Percentiles rank a stretch among this genome's conserved stretches.
Evolutionary conservation across 108 stramenopile species (phyloP).

Genomic region (Nannochloropsis oceanica): DNA sequence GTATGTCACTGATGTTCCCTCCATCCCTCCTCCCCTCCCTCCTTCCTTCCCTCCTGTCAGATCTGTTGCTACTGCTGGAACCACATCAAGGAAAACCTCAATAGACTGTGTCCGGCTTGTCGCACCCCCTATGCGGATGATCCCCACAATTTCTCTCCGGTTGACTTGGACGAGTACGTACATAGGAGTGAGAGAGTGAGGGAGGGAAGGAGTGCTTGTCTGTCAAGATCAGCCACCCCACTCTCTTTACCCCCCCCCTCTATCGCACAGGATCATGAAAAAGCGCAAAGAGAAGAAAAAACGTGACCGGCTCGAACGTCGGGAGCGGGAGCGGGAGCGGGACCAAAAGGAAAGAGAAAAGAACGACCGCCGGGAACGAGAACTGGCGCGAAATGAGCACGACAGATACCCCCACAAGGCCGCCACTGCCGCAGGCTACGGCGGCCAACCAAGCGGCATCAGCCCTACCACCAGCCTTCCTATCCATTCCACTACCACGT

Average conservation of each 20-base stretch:
- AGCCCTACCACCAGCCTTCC: neutral
- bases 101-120: conserved; percentile 88
- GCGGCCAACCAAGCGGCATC: neutral
- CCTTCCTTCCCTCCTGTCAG: neutral
- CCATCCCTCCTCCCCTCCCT: neutral
- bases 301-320: neutral
- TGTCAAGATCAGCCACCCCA: neutral
- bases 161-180: conserved; percentile 62
- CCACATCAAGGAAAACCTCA: conserved; percentile 84
- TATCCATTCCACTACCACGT: neutral
- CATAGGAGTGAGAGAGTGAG: neutral
- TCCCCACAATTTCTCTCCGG: conserved; percentile 86
- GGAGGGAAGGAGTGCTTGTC: neutral
- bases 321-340: conserved; percentile 47
- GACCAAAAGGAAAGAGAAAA: conserved; percentile 50
- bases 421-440: too few relatives aligned
- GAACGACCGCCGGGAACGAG: neutral
- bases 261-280: conserved; percentile 27
- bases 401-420: too few relatives aligned
- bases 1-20: too few relatives aligned
- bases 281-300: conserved; percentile 23
- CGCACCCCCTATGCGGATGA: conserved; percentile 88
- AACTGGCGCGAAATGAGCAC: too few relatives aligned
- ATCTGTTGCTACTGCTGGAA: conserved; percentile 99
- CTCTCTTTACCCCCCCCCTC: neutral